Percentiles rank a stretch among this genome's conserved stretches.
Evolutionary conservation across 805 yeast species (phyloP).

Genomic region (Pachysolen tannophilus): DNA sequence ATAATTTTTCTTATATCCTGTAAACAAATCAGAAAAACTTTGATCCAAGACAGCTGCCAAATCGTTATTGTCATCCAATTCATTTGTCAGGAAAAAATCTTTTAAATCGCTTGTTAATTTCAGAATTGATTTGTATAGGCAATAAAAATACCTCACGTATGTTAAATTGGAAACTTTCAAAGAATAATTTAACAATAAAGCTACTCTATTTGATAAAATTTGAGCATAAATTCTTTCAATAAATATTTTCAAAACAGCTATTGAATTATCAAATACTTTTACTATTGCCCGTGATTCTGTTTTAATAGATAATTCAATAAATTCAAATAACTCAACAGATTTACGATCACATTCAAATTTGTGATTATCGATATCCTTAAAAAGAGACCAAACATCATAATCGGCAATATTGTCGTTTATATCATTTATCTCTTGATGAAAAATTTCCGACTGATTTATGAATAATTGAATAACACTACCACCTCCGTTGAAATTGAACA

Average conservation of each 20-base stretch:
- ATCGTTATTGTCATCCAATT: slow-evolving; percentile 37
- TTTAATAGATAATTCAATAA: slow-evolving; percentile 49
- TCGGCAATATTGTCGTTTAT: slow-evolving; percentile 25
- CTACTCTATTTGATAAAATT: slow-evolving; percentile 49
- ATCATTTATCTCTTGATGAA: slow-evolving; percentile 41
- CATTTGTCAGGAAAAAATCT: slow-evolving; percentile 35
- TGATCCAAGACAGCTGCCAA: slow-evolving; percentile 54
- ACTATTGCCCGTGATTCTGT: slow-evolving; percentile 68
- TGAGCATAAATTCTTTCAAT: slow-evolving; percentile 73
- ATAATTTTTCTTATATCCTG: slow-evolving; percentile 62
- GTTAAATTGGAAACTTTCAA: slow-evolving; percentile 58
- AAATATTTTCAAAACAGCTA: slow-evolving; percentile 57
- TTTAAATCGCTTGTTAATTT: slow-evolving; percentile 59
- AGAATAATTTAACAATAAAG: slow-evolving; percentile 53
- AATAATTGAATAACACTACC: slow-evolving; percentile 73
- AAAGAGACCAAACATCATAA: slow-evolving; percentile 48
- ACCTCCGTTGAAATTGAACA: slow-evolving; percentile 81
- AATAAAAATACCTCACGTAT: slow-evolving; percentile 67
- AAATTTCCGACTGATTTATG: slow-evolving; percentile 70
- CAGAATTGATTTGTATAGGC: slow-evolving; percentile 50
- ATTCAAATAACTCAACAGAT: slow-evolving; percentile 45
- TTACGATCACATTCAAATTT: slow-evolving; percentile 41
- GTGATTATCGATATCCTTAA: slow-evolving; percentile 52
- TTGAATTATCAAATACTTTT: slow-evolving; percentile 66
- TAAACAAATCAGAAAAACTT: slow-evolving; percentile 63